phyloP scores from a whole-genome alignment of 2,329 filamentous ascomycete genomes.

The Fusarium sp. region DNA sequence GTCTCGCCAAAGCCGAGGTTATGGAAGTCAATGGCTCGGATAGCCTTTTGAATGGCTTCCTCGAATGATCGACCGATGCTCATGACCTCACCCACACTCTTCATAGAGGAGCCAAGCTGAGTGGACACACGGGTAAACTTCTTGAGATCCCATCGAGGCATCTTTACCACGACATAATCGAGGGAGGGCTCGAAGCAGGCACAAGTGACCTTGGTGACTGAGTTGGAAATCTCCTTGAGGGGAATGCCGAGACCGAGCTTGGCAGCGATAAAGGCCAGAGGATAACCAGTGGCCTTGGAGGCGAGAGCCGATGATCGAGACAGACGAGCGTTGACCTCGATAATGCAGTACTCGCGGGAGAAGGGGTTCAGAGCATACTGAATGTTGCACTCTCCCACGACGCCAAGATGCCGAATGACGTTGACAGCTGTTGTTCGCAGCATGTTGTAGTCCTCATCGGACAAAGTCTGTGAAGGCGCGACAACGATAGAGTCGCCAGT shows the following conservation, averaged over 20 bases:
- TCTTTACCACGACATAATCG: slow-evolving; percentile 98
- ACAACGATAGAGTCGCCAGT: slow-evolving; percentile 99
- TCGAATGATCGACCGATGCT: slow-evolving; percentile 96
- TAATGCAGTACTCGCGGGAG: slow-evolving; percentile 97
- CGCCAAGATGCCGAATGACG: slow-evolving; percentile 95
- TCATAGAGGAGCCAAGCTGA: slow-evolving; percentile 97
- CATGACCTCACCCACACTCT: slow-evolving; percentile 99
- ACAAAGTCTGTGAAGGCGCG: slow-evolving; percentile 94
- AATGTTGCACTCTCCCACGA: slow-evolving; percentile 98
- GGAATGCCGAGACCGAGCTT: slow-evolving; percentile 98
- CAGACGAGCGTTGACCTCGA: slow-evolving; percentile 98
- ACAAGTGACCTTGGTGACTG: slow-evolving; percentile 93
- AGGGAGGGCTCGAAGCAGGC: slow-evolving; percentile 98
- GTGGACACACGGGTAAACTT: slow-evolving; percentile 98
- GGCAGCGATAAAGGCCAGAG: slow-evolving; percentile 94
- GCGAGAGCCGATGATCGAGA: slow-evolving; percentile 96
- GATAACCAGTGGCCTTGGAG: slow-evolving; percentile 98
- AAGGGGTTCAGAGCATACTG: slow-evolving; percentile 98
- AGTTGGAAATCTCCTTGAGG: slow-evolving; percentile 95
- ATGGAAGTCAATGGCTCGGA: slow-evolving; percentile 92
- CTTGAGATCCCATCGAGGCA: slow-evolving; percentile 98
- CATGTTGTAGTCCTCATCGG: slow-evolving; percentile 99
- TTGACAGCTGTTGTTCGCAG: slow-evolving; percentile 97
- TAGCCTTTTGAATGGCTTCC: slow-evolving; percentile 98
- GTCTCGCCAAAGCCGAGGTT: slow-evolving; percentile 96